Evolutionary conservation across 1,284 basidiomycete species (phyloP), one percentile per base, ranked within the genome.

Genomic region (Neolentinus lepideus): DNA sequence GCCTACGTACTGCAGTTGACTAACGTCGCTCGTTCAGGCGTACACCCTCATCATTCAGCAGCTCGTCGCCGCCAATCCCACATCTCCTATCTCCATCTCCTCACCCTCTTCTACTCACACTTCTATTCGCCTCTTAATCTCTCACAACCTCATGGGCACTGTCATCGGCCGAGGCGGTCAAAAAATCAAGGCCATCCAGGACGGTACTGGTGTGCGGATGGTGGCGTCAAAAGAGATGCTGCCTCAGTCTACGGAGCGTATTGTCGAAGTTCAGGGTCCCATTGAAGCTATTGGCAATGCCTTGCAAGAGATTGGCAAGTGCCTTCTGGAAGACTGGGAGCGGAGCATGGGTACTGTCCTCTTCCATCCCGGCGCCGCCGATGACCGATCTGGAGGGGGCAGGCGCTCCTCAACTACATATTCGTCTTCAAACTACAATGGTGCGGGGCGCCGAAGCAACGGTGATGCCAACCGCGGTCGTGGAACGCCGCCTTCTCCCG

Each of bases 171-270:
- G 96, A 65, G 90, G 78, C 58, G 97, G 97, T 61, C 85, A 92
- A 71, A 99, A 98, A 84, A 99, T 99, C 75, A 99, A 99, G 78
- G 93, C 95, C 70, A 99, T 99, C 70, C 97, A 99, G 71, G 97
- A 99, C 72, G 80, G 85, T 53, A 97, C 94, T 53, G 97, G 97
- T 56, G 95, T 95, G 22, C 87, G 96, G 57, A 94, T 99, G 88
- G 92, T 97, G 57, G 97, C 97, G 21, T 94, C 92, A 61, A 98
- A 99, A 74, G 92, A 98, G 65, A 98, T 99, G 92, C 85, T 99
- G 29, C 95, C 97, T 16, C 95, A 98, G 69, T 98, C 94, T 43
- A 99, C 97, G 43, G 97, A 99, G 74, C 91, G 95, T 59, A 90
- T 98, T 62, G 95, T 98, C 60, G 95, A 98, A 71, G 92, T 98